Evolutionary conservation across 495 filamentous ascomycete species (phyloP).

Genomic region (Talaromyces proteolyticus): DNA sequence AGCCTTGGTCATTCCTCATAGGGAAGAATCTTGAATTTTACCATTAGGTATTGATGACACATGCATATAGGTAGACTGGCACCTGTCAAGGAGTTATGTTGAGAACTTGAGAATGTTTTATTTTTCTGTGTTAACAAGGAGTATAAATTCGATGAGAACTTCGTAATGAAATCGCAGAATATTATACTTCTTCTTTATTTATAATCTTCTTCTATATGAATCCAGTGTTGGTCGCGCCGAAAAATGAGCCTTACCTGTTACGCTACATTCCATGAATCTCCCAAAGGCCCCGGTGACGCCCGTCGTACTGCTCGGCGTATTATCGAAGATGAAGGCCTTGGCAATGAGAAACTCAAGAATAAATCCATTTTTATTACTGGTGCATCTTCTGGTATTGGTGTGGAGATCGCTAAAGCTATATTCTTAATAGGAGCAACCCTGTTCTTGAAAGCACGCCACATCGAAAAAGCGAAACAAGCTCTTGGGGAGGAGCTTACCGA

Average conservation of each 20-base stretch:
- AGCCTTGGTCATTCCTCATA: no score
- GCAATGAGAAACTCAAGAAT: background rate
- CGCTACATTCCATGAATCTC: background rate
- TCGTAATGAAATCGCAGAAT: no score
- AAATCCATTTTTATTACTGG: conserved; percentile 68
- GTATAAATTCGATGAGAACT: no score
- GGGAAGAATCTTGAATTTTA: no score
- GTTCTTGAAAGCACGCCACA: conserved; percentile 38
- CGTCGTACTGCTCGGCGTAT: conserved; percentile 42
- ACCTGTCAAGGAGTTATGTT: no score
- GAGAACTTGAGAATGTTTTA: no score
- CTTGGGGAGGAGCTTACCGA: conserved; percentile 18
- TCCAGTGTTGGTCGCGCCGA: no score
- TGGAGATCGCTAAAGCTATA: conserved; percentile 42
- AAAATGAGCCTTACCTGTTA: background rate
- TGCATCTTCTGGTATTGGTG: conserved; percentile 51
- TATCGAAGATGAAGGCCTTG: conserved; percentile 34
- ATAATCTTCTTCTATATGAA: no score
- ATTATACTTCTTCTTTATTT: no score
- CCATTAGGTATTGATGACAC: no score
- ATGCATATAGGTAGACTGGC: no score
- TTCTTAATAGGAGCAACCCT: conserved; percentile 39
- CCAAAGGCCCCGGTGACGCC: conserved; percentile 37
- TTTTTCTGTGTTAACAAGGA: no score
- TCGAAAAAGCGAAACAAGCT: conserved; percentile 30